Conservation (phyloP, 1,284 basidiomycete species). For the Megacollybia platyphylla region DNA sequence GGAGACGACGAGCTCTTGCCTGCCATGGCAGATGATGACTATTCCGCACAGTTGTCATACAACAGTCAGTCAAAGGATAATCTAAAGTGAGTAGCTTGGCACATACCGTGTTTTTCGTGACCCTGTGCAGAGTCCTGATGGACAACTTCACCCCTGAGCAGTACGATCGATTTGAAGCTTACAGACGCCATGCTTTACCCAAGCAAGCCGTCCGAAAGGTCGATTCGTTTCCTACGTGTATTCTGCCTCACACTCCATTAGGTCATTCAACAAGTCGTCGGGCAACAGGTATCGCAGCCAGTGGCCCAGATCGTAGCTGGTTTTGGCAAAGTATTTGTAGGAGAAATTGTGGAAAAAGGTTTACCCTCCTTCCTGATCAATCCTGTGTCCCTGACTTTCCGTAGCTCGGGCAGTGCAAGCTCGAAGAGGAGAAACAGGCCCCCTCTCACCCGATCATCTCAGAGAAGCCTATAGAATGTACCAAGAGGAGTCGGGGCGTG, state of each 20-base stretch:
- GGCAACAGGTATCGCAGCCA: conserved; percentile 76
- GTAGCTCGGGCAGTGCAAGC: conserved; percentile 67
- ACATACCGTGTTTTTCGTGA: not conserved
- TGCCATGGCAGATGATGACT: conserved; percentile 78
- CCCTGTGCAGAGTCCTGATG: conserved; percentile 56
- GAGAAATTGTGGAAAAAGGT: conserved; percentile 87
- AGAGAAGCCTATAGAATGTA: conserved; percentile 81
- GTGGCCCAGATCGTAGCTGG: conserved; percentile 84
- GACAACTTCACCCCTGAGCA: conserved; percentile 77
- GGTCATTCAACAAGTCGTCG: conserved; percentile 77
- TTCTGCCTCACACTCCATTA: conserved; percentile 15
- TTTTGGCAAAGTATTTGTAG: conserved; percentile 85
- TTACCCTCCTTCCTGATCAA: conserved; percentile 7
- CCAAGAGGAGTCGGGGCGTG: conserved; percentile 66
- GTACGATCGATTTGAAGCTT: conserved; percentile 82
- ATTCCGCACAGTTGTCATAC: conserved; percentile 66
- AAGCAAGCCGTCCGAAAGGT: conserved; percentile 78
- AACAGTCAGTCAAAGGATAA: conserved; percentile 79
- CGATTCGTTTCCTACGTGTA: conserved; percentile 7
- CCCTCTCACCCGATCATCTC: conserved; percentile 76
- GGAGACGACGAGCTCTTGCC: conserved; percentile 65
- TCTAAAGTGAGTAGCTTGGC: conserved; percentile 41
- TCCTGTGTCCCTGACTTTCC: not conserved
- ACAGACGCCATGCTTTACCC: conserved; percentile 70
- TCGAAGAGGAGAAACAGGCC: conserved; percentile 61